Base-by-base conservation (phyloP, 1,139 yeast species). In the Scheffersomyces lignicola region DNA sequence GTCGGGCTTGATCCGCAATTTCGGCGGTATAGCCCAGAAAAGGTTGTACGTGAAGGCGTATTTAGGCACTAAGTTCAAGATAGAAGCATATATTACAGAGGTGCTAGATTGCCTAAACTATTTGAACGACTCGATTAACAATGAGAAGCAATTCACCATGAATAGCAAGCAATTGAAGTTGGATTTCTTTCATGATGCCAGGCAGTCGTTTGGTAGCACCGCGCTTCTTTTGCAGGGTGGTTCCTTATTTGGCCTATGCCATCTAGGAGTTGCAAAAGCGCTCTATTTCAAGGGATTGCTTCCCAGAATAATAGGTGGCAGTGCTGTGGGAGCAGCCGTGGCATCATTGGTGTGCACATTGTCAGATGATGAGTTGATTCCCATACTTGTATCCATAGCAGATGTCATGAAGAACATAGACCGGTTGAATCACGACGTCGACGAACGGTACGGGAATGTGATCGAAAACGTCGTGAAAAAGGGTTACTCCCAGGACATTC, bases 201-300 rank as follows among this genome's bases (percentile, higher is more conserved):
- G 92, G 49, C 92, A 89, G 53, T 83, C 95, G 0, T 78, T 85
- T 57, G 98, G 98, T 0, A 78, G 88, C 35, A 88, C 97, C 0
- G 97, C 97, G 0, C 67, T 92, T 41, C 77, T 92, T 23, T 65
- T 92, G 20, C 97, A 92, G 58, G 97, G 98, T 18, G 97, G 97
- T 1, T 85, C 97, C 0, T 63, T 92, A 18, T 92, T 90, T 62
- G 97, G 97, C 0, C 66, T 92, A 42, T 89, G 96, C 52, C 98
- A 92, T 56, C 58, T 92, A 32, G 98, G 98, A 1, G 96, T 90
- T 1, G 86, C 90, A 6, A 84, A 84, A 45, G 92, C 94, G 0
- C 63, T 92, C 14, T 77, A 83, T 43, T 73, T 76, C 45, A 80
- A 83, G 42, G 83, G 88, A 0, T 62, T 90, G 24, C 65, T 90